Percentiles rank a stretch among this genome's conserved stretches.
Conservation (phyloP, 768 basidiomycete genomes). For the Tulasnella calospora region DNA sequence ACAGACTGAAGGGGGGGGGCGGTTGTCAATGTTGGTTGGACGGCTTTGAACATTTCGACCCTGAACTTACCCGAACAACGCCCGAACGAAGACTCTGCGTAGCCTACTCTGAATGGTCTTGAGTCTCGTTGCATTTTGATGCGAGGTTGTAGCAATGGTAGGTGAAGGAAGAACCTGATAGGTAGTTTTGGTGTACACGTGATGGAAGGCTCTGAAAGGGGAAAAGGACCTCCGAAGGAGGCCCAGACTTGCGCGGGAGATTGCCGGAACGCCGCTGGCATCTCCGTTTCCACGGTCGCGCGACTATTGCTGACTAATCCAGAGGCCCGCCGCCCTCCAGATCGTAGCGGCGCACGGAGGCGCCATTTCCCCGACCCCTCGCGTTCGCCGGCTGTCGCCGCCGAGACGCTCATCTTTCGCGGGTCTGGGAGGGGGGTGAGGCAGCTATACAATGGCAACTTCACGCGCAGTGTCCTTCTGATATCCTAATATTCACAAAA, state of each 20-base stretch:
- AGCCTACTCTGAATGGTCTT: background rate
- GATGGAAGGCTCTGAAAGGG: background rate
- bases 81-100: background rate
- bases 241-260: too few relatives aligned
- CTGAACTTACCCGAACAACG: background rate
- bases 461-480: too few relatives aligned
- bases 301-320: too few relatives aligned
- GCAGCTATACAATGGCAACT: too few relatives aligned
- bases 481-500: too few relatives aligned
- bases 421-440: too few relatives aligned
- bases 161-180: background rate
- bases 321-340: too few relatives aligned
- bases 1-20: background rate
- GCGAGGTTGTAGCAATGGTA: background rate
- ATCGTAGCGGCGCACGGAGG: too few relatives aligned
- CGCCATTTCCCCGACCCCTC: too few relatives aligned
- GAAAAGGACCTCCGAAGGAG: background rate
- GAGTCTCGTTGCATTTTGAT: background rate
- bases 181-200: background rate
- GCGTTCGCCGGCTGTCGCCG: too few relatives aligned
- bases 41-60: background rate
- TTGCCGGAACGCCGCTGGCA: background rate
- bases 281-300: too few relatives aligned
- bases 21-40: background rate
- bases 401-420: too few relatives aligned